Percentiles rank a stretch among this genome's conserved stretches.
Evolutionary conservation across 441 rosid genomes (phyloP).

Genomic region (Populus hybrid): DNA sequence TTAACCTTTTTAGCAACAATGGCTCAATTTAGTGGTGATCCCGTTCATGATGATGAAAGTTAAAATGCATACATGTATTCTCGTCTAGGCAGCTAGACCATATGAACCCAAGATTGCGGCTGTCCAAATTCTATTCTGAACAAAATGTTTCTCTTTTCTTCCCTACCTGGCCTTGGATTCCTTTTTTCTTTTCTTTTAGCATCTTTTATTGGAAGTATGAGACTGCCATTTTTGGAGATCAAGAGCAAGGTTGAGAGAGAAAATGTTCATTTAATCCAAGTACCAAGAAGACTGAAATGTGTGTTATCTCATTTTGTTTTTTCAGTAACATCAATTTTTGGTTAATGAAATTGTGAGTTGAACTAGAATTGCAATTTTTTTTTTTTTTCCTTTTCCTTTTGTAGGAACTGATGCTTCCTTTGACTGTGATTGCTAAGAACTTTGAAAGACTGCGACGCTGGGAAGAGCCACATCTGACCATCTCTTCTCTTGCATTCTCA

Average conservation of each 20-base stretch:
- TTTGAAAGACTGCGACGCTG: conserved; percentile 73
- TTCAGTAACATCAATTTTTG: background rate
- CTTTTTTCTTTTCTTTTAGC: background rate
- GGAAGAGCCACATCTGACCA: conserved; percentile 89
- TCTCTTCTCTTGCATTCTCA: conserved; percentile 64
- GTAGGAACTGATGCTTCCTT: conserved; percentile 88
- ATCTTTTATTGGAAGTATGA: background rate
- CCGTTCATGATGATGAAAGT: background rate
- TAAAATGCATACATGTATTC: background rate
- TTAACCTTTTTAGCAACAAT: background rate
- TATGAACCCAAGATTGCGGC: background rate
- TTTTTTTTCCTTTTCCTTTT: conserved; percentile 3
- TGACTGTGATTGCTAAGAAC: conserved; percentile 52
- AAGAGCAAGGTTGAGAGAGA: background rate
- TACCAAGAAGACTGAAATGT: background rate
- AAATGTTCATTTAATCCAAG: background rate
- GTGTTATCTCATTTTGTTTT: background rate
- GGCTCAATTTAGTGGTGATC: background rate
- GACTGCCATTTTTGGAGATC: background rate
- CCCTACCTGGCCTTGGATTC: background rate
- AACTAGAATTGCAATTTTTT: background rate
- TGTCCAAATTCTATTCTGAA: background rate
- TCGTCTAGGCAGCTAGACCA: background rate
- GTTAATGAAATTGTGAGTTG: background rate
- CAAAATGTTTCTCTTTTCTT: background rate